Base-by-base conservation (phyloP, 1,284 basidiomycete species). In the Ustilago xerochloae region DNA sequence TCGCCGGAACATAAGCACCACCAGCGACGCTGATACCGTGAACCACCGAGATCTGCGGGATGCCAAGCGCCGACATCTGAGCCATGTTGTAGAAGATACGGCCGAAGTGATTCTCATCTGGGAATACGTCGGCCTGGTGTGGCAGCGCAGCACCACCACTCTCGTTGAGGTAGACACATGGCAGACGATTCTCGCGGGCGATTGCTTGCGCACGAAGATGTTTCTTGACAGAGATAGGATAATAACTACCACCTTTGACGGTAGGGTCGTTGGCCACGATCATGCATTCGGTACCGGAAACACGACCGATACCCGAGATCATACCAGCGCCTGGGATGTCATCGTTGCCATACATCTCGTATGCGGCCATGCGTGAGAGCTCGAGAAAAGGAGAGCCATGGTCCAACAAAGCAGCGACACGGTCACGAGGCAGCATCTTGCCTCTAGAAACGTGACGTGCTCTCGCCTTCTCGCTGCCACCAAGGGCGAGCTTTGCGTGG, bases 11-110 rank as follows among this genome's bases (percentile, higher is more conserved):
- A 85, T 97, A 97, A 13, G 92, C 92, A 58, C 93, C 93, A 59
- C 87, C 87, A 3, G 94, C 94, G 18, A 97, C 94, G 46, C 91
- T 93, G 81, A 97, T 97, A 18, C 94, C 94, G 80, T 97, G 94
- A 3, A 97, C 93, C 18, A 94, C 90, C 28, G 93, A 91, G 79
- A 97, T 91, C 85, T 97, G 94, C 0, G 94, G 93, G 41, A 97
- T 93, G 3, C 91, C 90, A 1, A 93, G 87, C 0, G 92, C 92
- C 50, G 92, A 94, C 91, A 96, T 91, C 86, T 93, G 92, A 1
- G 91, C 93, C 93, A 96, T 97, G 82, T 97, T 97, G 85, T 94
- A 97, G 86, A 97, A 97, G 83, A 97, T 97, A 13, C 94, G 89
- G 9, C 94, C 94, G 82, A 97, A 97, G 85, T 97, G 93, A 79